Base-by-base conservation (phyloP, 2,329 filamentous ascomycete species). In the Epichloe amarillans region DNA sequence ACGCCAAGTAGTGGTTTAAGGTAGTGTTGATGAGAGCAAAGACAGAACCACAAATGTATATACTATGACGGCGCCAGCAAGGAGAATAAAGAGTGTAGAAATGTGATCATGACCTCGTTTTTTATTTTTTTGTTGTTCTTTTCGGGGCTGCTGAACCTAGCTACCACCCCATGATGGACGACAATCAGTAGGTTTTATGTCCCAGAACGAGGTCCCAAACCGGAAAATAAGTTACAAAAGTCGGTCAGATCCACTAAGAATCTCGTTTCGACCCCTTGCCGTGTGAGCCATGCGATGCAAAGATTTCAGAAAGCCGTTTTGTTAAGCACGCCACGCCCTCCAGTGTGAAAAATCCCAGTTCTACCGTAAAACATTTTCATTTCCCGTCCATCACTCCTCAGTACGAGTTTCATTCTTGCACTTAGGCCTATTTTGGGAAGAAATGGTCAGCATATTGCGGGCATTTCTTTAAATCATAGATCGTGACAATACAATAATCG, bases 21-120 rank as follows among this genome's bases (percentile, higher is more conserved):
- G 30, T 30, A 4, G 11, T 30, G 8, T 30, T 30, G 30, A 30
- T 30, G 30, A 30, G 30, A 30, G 8, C 8, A 30, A 11, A 30
- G 38, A 15, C 43, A 2, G 7, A 26, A 46, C 4, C 17, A 35
- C 38, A 36, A 33, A 52, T 30, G 30, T 11, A 4, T 30, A 4
- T 30, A 4, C 10, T 30, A 30, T 30, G 30, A 30, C 10, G 30
- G 30, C 30, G 30, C 3, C 30, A 1, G 30, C 30, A 30, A 30
- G 30, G 30, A 30, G 30, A 30, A 10, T 30, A 30, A 10, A 30
- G 30, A 30, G 30, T 30, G 10, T 30, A 30, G 30, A 4, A 44
- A 36, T 52, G 61, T 63, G 60, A 64, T 66, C 64, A 64, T 67
- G 65, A 64, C 65, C 65, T 67, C 65, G 59, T 66, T 66, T 65